These are phyloP conservation scores for Sporothrix phasma DNA, from an alignment of 2,329 filamentous ascomycete genomes.

Conservation along the genomic window DNA sequence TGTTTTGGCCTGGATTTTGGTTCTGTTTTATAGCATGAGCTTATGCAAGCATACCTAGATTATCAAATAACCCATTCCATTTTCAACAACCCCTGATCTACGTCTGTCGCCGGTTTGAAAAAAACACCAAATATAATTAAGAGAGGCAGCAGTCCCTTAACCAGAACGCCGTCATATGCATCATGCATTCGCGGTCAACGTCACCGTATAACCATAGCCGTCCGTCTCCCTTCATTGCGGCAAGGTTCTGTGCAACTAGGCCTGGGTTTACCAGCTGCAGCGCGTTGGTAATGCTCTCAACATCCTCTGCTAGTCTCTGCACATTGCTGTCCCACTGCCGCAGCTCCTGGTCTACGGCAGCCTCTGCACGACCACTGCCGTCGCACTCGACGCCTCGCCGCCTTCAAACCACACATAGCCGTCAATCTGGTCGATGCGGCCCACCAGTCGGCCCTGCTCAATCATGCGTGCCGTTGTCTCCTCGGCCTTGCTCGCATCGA, in stretches of 20 bases:
- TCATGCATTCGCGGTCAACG: not conserved
- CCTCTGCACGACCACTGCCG: slow-evolving; percentile 55
- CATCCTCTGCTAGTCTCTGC: slow-evolving; percentile 65
- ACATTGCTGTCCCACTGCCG: slow-evolving; percentile 86
- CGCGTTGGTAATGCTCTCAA: slow-evolving; percentile 74
- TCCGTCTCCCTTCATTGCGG: not conserved
- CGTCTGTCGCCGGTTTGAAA: not conserved
- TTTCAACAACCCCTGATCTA: not conserved
- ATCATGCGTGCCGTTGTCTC: slow-evolving; percentile 91
- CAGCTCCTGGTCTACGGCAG: slow-evolving; percentile 58
- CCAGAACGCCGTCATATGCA: not conserved
- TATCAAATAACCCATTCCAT: not conserved
- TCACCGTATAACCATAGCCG: too few species aligned
- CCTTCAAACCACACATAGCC: slow-evolving; percentile 77
- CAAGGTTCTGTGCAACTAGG: slow-evolving; percentile 8
- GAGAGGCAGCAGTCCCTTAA: not conserved
- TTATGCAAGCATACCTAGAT: not conserved
- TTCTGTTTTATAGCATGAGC: not conserved
- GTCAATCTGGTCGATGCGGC: slow-evolving; percentile 90
- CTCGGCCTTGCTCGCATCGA: slow-evolving; percentile 74
- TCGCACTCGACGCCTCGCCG: slow-evolving; percentile 59
- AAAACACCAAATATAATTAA: not conserved
- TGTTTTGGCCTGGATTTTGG: not conserved
- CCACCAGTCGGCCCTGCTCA: slow-evolving; percentile 79
- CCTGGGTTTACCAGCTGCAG: slow-evolving; percentile 72